These are phyloP conservation scores for Stagonosporopsis vannaccii DNA, from an alignment of 2,329 filamentous ascomycete genomes.

Conservation along the genomic window DNA sequence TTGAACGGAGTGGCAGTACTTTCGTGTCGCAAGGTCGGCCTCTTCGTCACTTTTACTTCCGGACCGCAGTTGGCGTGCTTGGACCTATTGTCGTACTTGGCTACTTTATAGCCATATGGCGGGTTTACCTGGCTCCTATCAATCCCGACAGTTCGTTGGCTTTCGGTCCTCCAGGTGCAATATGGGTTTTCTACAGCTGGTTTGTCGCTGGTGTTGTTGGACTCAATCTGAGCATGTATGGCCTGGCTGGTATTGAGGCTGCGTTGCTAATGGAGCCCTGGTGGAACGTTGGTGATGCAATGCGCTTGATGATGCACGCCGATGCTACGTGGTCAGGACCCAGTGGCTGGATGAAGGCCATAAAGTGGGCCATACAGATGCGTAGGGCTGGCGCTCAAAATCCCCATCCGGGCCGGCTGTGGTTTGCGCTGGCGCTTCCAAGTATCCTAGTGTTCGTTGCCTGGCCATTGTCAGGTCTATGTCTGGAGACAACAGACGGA, in stretches of 20 bases:
- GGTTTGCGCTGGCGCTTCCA: background rate
- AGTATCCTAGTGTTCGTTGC: background rate
- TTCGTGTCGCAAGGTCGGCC: background rate
- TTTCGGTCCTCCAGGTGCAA: slow-evolving; percentile 15
- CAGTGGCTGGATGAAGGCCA: slow-evolving; percentile 18
- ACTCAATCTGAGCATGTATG: slow-evolving; percentile 17
- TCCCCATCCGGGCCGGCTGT: background rate
- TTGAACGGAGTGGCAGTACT: background rate
- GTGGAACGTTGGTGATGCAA: slow-evolving; percentile 16
- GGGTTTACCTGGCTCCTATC: slow-evolving; percentile 12
- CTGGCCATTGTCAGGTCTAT: background rate
- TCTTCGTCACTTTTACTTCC: slow-evolving; percentile 13
- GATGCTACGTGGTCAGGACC: slow-evolving; percentile 20
- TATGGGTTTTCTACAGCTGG: slow-evolving; percentile 11
- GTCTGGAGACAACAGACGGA: background rate
- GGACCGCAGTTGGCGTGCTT: slow-evolving; percentile 12
- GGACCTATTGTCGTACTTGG: slow-evolving; percentile 6
- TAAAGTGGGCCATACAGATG: slow-evolving; percentile 12
- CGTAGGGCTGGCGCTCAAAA: background rate
- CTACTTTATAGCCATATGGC: slow-evolving; percentile 20
- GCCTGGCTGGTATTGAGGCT: slow-evolving; percentile 17
- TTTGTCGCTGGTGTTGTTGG: slow-evolving; percentile 14
- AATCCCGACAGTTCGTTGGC: background rate
- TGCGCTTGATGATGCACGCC: slow-evolving; percentile 20
- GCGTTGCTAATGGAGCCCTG: slow-evolving; percentile 18